Base-by-base conservation (phyloP, 441 rosid genomes). In the Arabidopsis hybrid region DNA sequence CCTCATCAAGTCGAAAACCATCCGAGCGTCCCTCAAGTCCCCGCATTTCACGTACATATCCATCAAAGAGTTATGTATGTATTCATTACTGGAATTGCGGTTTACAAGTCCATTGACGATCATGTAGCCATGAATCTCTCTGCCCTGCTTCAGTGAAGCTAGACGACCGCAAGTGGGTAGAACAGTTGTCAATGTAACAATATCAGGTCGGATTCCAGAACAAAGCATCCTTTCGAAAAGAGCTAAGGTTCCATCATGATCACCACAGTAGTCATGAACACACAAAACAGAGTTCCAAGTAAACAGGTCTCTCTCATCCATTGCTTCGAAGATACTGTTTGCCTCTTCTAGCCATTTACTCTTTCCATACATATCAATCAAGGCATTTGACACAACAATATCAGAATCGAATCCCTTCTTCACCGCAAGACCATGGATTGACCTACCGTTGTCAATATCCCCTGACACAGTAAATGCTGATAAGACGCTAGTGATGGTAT, bases 351-450 rank as follows among this genome's bases (percentile, higher is more conserved):
- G 14, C 70, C 69, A 64, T 36, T 78, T 79, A 74, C 87, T 80
- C 74, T 88, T 88, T 26, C 92, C 90, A 66, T 88, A 86, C 89
- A 85, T 77, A 78, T 88, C 87, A 78, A 88, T 82, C 86, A 88
- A 75, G 0, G 90, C 84, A 79, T 87, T 88, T 12, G 76, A 78
- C 67, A 88, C 85, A 5, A 73, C 76, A 39, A 63, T 46, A 31
- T 71, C 72, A 3, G 80, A 82, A 60, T 71, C 79, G 57, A 71
- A 85, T 21, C 89, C 89, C 61, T 72, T 38, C 74, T 86, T 88
- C 68, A 86, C 59, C 53, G 81, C 79, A 7, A 81, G 60, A 2
- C 86, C 86, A 66, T 88, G 92, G 56, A 86, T 43, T 32, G 58
- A 71, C 67, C 80, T 83, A 70, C 92, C 89, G 11, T 81, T 85